Percentiles rank a stretch among this genome's conserved stretches.
These are phyloP conservation scores for Euphorbia schlechtendalii DNA, from an alignment of 441 rosid genomes.

Conservation along the genomic window DNA sequence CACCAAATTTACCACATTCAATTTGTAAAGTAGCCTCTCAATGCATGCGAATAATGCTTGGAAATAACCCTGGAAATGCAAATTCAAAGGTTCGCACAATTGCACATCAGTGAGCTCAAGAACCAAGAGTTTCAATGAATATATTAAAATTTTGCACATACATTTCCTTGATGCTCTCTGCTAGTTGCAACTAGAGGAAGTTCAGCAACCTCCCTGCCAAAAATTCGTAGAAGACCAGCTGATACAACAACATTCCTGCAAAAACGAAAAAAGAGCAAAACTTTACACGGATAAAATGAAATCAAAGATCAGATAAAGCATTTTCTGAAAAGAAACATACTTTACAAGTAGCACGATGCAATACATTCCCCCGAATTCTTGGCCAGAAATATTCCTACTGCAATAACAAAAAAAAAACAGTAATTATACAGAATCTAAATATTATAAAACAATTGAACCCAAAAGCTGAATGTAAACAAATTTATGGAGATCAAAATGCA, in stretches of 20 bases:
- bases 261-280: slow-evolving; percentile 15
- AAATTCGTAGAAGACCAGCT: slow-evolving; percentile 87
- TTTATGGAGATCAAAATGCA: neutral
- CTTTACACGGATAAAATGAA: neutral
- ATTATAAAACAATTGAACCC: neutral
- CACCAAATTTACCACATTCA: slow-evolving; percentile 76
- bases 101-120: slow-evolving; percentile 2
- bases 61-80: slow-evolving; percentile 64
- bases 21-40: slow-evolving; percentile 60
- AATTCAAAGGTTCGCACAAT: neutral
- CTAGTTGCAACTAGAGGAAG: slow-evolving; percentile 94
- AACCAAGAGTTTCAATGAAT: no score
- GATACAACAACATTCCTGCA: slow-evolving; percentile 75
- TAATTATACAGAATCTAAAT: slow-evolving; percentile 1
- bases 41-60: slow-evolving; percentile 80
- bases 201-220: slow-evolving; percentile 93
- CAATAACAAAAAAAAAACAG: slow-evolving; percentile 14
- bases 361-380: slow-evolving; percentile 90
- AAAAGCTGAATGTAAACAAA: neutral
- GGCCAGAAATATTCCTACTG: slow-evolving; percentile 93
- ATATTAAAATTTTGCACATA: slow-evolving; percentile 27
- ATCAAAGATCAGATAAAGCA: neutral
- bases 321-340: slow-evolving; percentile 37
- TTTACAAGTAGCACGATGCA: slow-evolving; percentile 64
- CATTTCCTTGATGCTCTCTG: slow-evolving; percentile 89